These are phyloP conservation scores for Novymonas esmeraldas DNA, from an alignment of 208 protist species.

Conservation along the genomic window DNA sequence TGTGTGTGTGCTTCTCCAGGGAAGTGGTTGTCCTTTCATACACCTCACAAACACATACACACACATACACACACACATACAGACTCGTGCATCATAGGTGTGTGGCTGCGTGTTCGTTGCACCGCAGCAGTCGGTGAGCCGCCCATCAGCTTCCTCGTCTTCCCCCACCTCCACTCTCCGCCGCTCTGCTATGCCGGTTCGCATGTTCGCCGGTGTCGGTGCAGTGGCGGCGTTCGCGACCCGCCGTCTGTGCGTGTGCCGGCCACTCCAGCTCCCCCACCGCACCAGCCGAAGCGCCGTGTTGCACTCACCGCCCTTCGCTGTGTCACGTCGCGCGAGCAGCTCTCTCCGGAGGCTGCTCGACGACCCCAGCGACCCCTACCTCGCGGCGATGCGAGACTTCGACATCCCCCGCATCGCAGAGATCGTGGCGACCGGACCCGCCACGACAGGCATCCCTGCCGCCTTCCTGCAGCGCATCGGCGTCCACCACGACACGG, in stretches of 20 bases:
- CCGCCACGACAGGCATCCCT: conserved; percentile 10
- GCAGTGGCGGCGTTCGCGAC: no score
- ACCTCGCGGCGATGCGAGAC: conserved; percentile 48
- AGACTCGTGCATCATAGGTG: no score
- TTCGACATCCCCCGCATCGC: conserved; percentile 58
- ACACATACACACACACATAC: neutral
- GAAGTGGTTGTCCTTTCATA: neutral
- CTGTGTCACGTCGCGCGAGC: conserved; percentile 26
- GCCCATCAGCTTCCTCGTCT: neutral
- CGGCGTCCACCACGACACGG: conserved; percentile 17
- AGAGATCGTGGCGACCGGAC: conserved; percentile 28
- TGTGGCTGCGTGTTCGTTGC: neutral
- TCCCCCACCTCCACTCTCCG: neutral
- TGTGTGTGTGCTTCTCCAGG: no score
- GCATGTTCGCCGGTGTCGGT: neutral
- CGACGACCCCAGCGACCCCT: conserved; percentile 52
- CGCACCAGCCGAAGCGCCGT: no score
- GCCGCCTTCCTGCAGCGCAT: conserved; percentile 24
- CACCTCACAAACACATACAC: neutral
- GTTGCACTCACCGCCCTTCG: conserved; percentile 1
- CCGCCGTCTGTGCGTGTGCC: neutral
- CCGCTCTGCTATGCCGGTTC: neutral
- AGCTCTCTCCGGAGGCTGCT: conserved; percentile 56
- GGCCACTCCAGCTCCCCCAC: neutral
- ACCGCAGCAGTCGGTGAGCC: neutral